phyloP scores from a whole-genome alignment of 2,329 filamentous ascomycete species.

The Monosporascus cannonballus region DNA sequence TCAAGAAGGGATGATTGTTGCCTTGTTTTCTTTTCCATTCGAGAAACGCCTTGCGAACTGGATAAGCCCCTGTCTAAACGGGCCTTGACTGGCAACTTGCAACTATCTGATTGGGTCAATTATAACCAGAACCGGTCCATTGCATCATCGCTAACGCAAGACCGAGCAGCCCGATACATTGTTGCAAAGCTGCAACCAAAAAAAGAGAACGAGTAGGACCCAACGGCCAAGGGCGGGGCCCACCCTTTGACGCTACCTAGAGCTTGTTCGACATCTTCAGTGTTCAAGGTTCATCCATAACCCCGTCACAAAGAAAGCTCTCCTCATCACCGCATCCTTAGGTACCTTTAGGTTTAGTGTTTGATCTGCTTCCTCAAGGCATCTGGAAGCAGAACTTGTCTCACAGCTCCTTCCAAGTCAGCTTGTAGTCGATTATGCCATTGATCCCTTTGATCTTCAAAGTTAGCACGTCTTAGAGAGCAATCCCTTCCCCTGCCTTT shows the following conservation, averaged over 20 bases:
- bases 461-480: not conserved
- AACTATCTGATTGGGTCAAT: slow-evolving; percentile 7
- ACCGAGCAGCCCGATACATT: not conserved
- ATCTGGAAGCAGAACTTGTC: too few relatives aligned
- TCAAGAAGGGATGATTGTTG: not conserved
- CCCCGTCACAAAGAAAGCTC: not conserved
- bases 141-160: slow-evolving; percentile 5
- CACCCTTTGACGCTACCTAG: not conserved
- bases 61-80: not conserved
- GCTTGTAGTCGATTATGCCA: not conserved
- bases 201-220: too few relatives aligned
- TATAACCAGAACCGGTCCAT: slow-evolving; percentile 8
- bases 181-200: not conserved
- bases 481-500: not conserved
- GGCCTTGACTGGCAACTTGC: slow-evolving; percentile 1
- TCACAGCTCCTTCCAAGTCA: not conserved
- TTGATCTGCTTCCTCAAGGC: too few relatives aligned
- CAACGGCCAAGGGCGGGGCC: not conserved
- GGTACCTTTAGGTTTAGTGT: too few relatives aligned
- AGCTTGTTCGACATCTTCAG: not conserved
- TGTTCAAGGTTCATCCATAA: not conserved
- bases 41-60: not conserved
- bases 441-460: not conserved
- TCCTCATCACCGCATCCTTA: not conserved
- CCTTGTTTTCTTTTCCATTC: not conserved